Base-by-base conservation (phyloP, 306 rosid genomes). In the Alnus glutinosa region DNA sequence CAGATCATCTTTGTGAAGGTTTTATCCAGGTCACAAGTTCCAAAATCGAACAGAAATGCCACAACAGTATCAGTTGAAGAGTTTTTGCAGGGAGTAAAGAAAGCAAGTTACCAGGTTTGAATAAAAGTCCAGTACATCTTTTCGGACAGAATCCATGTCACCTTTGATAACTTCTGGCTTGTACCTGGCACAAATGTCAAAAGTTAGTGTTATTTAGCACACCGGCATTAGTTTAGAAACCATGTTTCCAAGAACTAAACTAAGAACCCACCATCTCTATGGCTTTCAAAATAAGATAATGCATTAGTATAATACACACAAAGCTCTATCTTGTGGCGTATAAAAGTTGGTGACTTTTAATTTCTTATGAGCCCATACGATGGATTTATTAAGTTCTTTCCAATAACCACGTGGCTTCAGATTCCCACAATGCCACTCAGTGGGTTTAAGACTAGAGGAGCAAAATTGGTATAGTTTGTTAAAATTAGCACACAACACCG, bases 161-260 rank as follows among this genome's bases (percentile, higher is more conserved):
- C 99, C 99, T 80, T 89, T 90, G 54, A 95, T 93, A 73, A 84
- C 94, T 83, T 95, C 97, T 1, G 99, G 99, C 88, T 83, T 89
- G 90, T 87, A 90, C 89, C 99, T 95, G 86, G 55, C 55, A 74
- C 75, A 77, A 81, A 48, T 59, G 44, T 34, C 14, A 36, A 34
- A 73, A 72, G 78, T 86, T 70, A 42, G 76, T 55, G 79, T 64
- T 81, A 59, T 9, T 23, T 58, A 3, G 62, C 4, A 59, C 30
- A 1, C 54, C 62, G 2, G 4, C n/a, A 23, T 19, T 75, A 83
- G 63, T 52, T 64, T 63, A 23, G 36, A 83, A 75, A 71, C 37
- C 79, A 58, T 23, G 76, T 59, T 48, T 46, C 46, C 71, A 73
- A 67, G 47, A 59, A 71, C 69, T 75, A 80, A 50, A 70, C 13